These are phyloP conservation scores for Suillus weaverae DNA, from an alignment of 768 basidiomycete species.

Conservation along the genomic window DNA sequence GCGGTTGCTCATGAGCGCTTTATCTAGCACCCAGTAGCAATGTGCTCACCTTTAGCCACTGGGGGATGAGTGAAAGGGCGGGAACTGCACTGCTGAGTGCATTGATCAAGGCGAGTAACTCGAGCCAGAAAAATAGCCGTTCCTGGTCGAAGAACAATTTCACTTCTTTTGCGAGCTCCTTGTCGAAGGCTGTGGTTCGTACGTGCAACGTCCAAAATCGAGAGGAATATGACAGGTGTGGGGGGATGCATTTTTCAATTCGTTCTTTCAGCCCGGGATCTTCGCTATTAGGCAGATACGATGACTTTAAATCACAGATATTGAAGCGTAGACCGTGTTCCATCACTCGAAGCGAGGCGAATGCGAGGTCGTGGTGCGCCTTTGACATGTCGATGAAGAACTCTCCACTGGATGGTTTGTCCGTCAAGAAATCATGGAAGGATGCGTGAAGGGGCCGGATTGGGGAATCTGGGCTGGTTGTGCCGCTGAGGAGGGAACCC, in stretches of 20 bases:
- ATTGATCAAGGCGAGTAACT: too few species aligned
- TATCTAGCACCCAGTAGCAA: neutral
- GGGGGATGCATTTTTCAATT: constrained; percentile 1
- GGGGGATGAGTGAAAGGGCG: too few species aligned
- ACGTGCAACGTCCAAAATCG: constrained; percentile 14
- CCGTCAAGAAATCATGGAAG: constrained; percentile 27
- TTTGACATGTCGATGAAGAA: constrained; percentile 15
- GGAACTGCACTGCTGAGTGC: too few species aligned
- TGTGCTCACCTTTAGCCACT: neutral
- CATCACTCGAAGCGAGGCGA: constrained; percentile 29
- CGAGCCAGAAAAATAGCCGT: too few species aligned
- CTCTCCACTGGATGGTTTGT: constrained; percentile 11
- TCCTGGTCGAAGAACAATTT: too few species aligned
- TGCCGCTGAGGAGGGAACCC: constrained; percentile 12
- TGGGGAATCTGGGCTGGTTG: neutral
- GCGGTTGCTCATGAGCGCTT: neutral
- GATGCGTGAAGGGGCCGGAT: constrained; percentile 27
- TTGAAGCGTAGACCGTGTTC: constrained; percentile 33
- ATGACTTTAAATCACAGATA: constrained; percentile 34
- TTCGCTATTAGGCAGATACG: constrained; percentile 28
- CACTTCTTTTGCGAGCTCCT: too few species aligned
- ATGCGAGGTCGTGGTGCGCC: constrained; percentile 20
- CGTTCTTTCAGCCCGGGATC: constrained; percentile 9
- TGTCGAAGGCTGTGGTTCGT: too few species aligned
- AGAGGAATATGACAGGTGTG: constrained; percentile 11